A percentile compares a stretch with the other conserved stretches of the same genome.
Evolutionary conservation across 2,329 filamentous ascomycete genomes (phyloP).

Genomic region (Hypomyces perniciosus): DNA sequence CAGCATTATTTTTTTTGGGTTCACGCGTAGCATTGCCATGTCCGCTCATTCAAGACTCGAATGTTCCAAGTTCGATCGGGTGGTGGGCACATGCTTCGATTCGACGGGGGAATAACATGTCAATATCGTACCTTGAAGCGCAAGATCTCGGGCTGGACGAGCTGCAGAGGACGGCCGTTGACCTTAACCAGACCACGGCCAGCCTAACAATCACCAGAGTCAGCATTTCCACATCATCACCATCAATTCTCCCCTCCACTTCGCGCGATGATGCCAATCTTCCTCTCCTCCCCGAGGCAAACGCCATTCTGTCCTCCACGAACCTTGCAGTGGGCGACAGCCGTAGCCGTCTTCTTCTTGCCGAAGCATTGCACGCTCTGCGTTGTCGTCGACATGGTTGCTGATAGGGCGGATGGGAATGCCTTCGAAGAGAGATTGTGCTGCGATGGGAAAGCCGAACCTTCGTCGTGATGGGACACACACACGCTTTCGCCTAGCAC

Average conservation of each 20-base stretch:
- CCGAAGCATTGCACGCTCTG: slow-evolving; percentile 97
- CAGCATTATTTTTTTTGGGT: slow-evolving; percentile 5
- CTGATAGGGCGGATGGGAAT: slow-evolving; percentile 23
- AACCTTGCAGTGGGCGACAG: slow-evolving; percentile 91
- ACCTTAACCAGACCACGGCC: slow-evolving; percentile 84
- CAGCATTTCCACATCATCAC: slow-evolving; percentile 20
- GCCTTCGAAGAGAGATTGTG: slow-evolving; percentile 14
- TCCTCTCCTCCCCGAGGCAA: neutral
- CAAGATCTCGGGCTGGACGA: slow-evolving; percentile 93
- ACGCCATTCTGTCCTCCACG: slow-evolving; percentile 1
- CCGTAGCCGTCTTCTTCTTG: slow-evolving; percentile 91
- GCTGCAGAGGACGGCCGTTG: slow-evolving; percentile 91
- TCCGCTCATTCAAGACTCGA: neutral
- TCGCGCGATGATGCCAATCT: neutral
- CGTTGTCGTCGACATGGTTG: slow-evolving; percentile 67
- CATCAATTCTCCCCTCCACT: neutral
- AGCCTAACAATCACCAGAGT: slow-evolving; percentile 28
- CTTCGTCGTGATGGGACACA: slow-evolving; percentile 12
- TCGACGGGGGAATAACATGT: neutral
- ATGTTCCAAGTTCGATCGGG: neutral
- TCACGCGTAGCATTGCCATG: neutral
- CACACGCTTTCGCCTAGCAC: slow-evolving; percentile 10
- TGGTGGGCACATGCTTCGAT: neutral
- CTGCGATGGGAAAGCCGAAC: slow-evolving; percentile 4
- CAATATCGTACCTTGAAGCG: slow-evolving; percentile 76